Evolutionary conservation across 331 rosid species (phyloP).

Genomic region (Saraca asoca): DNA sequence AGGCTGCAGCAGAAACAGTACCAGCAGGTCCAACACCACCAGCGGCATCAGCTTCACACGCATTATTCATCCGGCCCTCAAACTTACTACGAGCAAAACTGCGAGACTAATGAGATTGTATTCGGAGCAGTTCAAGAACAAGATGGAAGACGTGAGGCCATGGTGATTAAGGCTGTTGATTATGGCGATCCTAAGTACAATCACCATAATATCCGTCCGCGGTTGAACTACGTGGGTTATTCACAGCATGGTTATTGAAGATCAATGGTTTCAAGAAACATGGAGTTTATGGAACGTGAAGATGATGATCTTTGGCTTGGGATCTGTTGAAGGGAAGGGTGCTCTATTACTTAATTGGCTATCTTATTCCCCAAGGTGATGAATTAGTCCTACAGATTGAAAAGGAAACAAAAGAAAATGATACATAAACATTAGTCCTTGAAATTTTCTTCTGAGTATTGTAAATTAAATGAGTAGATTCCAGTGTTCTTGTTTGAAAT

Average conservation of each 20-base stretch:
- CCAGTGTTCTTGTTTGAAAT: no score
- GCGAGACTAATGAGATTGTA: conserved; percentile 88
- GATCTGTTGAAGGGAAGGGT: no score
- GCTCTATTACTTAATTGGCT: no score
- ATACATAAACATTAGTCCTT: no score
- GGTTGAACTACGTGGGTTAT: conserved; percentile 62
- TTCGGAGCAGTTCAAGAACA: conserved; percentile 98
- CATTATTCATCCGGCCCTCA: conserved; percentile 69
- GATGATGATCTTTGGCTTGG: no score
- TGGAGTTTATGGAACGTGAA: no score
- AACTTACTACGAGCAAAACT: conserved; percentile 66
- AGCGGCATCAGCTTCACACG: conserved; percentile 57
- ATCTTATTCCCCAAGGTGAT: no score
- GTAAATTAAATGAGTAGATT: no score
- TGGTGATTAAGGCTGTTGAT: conserved; percentile 92
- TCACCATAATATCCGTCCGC: conserved; percentile 75
- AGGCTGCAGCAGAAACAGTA: conserved; percentile 31
- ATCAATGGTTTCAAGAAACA: neutral
- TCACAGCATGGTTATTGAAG: conserved; percentile 63
- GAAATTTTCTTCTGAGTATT: no score
- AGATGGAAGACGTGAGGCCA: conserved; percentile 80
- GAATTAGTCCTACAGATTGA: no score
- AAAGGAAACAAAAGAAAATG: no score
- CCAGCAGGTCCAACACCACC: conserved; percentile 42
- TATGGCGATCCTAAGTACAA: conserved; percentile 69